phyloP scores from a whole-genome alignment of 768 basidiomycete species.

The Butyriboletus loyo region DNA sequence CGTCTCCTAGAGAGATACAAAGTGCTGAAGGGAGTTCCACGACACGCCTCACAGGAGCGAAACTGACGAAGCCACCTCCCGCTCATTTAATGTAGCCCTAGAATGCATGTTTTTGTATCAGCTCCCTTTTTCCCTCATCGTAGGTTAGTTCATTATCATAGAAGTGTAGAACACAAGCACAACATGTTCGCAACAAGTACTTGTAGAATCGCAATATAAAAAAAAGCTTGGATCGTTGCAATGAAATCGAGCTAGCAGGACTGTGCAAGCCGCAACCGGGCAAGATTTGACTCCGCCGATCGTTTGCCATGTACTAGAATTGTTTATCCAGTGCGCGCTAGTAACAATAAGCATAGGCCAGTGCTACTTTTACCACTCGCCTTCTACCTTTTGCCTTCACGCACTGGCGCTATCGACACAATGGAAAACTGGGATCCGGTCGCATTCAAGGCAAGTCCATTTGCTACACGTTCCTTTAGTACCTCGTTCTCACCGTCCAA shows the following conservation, averaged over 20 bases:
- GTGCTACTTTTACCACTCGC: not conserved
- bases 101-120: slow-evolving; percentile 1
- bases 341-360: slow-evolving; percentile 5
- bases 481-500: not conserved
- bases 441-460: slow-evolving; percentile 29
- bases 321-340: not conserved
- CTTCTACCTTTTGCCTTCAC: not conserved
- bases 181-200: not conserved
- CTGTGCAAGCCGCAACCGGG: not conserved
- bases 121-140: not conserved
- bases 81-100: slow-evolving; percentile 20
- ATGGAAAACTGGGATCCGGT: slow-evolving; percentile 32
- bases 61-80: slow-evolving; percentile 19
- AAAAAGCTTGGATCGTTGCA: not conserved
- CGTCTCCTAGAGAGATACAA: slow-evolving; percentile 8
- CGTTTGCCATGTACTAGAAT: not conserved
- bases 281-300: not conserved
- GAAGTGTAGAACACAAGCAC: not conserved
- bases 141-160: not conserved
- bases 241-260: too few species aligned
- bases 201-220: not conserved
- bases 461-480: not conserved
- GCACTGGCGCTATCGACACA: not conserved
- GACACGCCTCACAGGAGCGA: slow-evolving; percentile 3
- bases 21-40: not conserved